These are phyloP conservation scores for Salix caprea DNA, from an alignment of 345 rosid genomes.

Conservation along the genomic window DNA sequence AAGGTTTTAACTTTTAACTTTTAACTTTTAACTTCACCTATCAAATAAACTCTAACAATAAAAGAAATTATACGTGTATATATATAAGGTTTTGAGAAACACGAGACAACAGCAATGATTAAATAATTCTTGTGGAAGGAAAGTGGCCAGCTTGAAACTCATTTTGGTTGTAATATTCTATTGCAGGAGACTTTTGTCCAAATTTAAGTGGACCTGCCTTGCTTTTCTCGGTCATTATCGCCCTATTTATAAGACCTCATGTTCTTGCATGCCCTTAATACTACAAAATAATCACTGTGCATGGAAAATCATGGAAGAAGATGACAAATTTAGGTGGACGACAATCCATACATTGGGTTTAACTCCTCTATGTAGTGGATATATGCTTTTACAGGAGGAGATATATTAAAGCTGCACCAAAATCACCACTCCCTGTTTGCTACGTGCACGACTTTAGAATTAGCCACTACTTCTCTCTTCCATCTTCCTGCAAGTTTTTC, in stretches of 20 bases:
- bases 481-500: no score
- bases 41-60: no score
- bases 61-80: not conserved
- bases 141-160: not conserved
- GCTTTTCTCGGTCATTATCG: conserved; percentile 20
- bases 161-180: no score
- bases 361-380: conserved; percentile 10
- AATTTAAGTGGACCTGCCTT: not conserved
- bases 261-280: not conserved
- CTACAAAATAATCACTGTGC: not conserved
- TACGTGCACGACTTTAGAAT: no score
- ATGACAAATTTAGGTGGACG: conserved; percentile 4
- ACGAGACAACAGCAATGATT: no score
- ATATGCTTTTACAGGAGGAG: conserved; percentile 4
- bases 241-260: not conserved
- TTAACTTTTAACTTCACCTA: no score
- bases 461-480: no score
- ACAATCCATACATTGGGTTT: conserved; percentile 3
- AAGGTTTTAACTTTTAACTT: no score
- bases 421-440: not conserved
- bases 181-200: no score
- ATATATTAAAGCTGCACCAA: conserved; percentile 25
- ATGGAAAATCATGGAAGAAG: not conserved
- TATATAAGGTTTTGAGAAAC: not conserved
- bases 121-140: not conserved